phyloP scores from a whole-genome alignment of 306 rosid genomes.

The Cucurbita moschata region DNA sequence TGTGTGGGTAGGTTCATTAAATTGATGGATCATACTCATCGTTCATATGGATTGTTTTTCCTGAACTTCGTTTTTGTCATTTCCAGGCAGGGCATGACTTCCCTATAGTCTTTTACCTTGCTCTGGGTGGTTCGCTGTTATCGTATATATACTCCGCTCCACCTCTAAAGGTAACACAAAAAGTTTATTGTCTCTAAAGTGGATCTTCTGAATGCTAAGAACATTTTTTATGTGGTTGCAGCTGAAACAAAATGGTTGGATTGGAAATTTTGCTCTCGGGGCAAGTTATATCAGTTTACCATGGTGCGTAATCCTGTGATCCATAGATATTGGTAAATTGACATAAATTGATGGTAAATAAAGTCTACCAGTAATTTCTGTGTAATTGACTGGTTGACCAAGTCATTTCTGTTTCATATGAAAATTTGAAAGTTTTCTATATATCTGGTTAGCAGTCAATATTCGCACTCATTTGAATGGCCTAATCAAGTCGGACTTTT shows the following conservation, averaged over 20 bases:
- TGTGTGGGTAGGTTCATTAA: conserved; percentile 63
- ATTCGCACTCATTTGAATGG: neutral
- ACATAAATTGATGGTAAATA: neutral
- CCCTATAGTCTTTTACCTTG: conserved; percentile 75
- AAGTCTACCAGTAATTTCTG: neutral
- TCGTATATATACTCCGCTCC: conserved; percentile 97
- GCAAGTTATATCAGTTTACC: conserved; percentile 98
- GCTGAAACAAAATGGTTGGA: conserved; percentile 99
- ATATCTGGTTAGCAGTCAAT: neutral
- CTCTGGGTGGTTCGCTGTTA: conserved; percentile 75
- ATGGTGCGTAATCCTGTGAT: conserved; percentile 48
- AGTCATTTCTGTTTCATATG: neutral
- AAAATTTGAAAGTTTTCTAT: neutral
- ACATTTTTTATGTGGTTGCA: conserved; percentile 25
- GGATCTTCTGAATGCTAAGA: conserved; percentile 11
- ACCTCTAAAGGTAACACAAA: conserved; percentile 56
- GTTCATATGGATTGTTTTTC: conserved; percentile 8
- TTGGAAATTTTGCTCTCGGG: conserved; percentile 95
- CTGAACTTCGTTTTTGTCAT: conserved; percentile 14
- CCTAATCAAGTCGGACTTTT: too few species aligned
- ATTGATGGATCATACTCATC: neutral
- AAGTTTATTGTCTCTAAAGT: neutral
- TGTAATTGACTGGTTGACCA: neutral
- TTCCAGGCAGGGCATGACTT: conserved; percentile 72
- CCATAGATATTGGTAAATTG: conserved; percentile 1